These are phyloP conservation scores for Candida golubevii DNA, from an alignment of 805 yeast species.

Conservation along the genomic window DNA sequence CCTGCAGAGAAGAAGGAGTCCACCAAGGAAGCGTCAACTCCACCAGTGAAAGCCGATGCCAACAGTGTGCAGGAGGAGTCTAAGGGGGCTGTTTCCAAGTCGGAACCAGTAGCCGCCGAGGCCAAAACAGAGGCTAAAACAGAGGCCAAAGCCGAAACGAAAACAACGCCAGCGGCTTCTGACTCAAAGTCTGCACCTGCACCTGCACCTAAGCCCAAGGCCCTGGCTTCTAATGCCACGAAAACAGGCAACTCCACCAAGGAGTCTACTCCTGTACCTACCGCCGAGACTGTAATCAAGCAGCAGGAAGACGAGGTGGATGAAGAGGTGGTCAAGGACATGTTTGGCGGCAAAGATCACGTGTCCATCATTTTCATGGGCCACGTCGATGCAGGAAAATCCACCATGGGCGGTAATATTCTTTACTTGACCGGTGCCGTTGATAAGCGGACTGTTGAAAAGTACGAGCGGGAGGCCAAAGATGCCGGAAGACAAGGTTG, in stretches of 20 bases:
- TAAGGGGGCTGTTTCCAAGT: slow-evolving; percentile 4
- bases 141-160: slow-evolving; percentile 6
- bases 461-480: slow-evolving; percentile 96
- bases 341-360: slow-evolving; percentile 98
- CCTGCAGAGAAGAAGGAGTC: slow-evolving; percentile 28
- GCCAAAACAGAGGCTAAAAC: slow-evolving; percentile 2
- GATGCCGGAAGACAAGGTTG: slow-evolving; percentile 99
- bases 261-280: slow-evolving; percentile 20
- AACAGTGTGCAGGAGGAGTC: slow-evolving; percentile 20
- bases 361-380: slow-evolving; percentile 98
- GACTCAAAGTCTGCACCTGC: slow-evolving; percentile 10
- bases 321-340: slow-evolving; percentile 80
- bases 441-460: slow-evolving; percentile 97
- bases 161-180: background rate
- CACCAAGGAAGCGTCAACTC: slow-evolving; percentile 34
- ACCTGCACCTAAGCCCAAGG: slow-evolving; percentile 11
- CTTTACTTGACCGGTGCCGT: slow-evolving; percentile 93
- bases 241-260: slow-evolving; percentile 16
- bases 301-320: slow-evolving; percentile 82
- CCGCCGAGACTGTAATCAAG: slow-evolving; percentile 51
- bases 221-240: slow-evolving; percentile 2
- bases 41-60: slow-evolving; percentile 26
- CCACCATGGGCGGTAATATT: slow-evolving; percentile 98
- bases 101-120: slow-evolving; percentile 12
- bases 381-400: slow-evolving; percentile 99